Evolutionary conservation across 2,329 filamentous ascomycete genomes (phyloP), one percentile per base, ranked within the genome.

Genomic region (Curvularia sp.): DNA sequence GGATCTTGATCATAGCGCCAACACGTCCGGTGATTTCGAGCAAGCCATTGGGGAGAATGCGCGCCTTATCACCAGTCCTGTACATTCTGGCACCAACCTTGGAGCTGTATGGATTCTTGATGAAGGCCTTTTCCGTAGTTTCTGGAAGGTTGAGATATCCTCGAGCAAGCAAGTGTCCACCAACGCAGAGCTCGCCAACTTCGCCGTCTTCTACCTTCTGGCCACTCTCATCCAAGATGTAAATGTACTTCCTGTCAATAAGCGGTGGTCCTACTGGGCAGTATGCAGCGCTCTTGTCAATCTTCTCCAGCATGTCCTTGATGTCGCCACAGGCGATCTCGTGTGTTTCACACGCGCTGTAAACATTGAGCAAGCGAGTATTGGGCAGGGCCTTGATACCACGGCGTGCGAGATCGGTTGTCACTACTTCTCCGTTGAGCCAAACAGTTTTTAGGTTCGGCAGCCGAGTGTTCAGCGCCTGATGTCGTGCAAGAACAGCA

Each of bases 401-500:
- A 41, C 89, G 85, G 26, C 87, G 86, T 31, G 88, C 89, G 15
- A 93, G 84, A 70, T 93, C 90, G 0, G 89, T 89, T 0, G 89
- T 91, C 52, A 93, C 90, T 1, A 94, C 91, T 77, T 94, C 91
- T 49, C 91, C 91, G 66, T 94, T 93, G 30, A 94, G 81, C 90
- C 90, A 93, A 30, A 93, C 77, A 0, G 88, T 90, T 44, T 85
- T 85, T 55, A 94, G 79, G 18, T 89, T 77, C 7, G 89, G 87
- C 8, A 93, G 81, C 42, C 85, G 84, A 26, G 81, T 78, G 18
- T 84, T 86, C 51, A 93, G 83, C 44, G 88, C 82, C 7, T 88
- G 82, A 72, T 92, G 88, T 43, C 89, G 84, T 1, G 89, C 84
- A 18, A 94, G 83, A 2, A 93, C 87, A 1, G 90, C 89, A 26